Conservation (phyloP, 306 rosid genomes). For the Rubus parviflorus region DNA sequence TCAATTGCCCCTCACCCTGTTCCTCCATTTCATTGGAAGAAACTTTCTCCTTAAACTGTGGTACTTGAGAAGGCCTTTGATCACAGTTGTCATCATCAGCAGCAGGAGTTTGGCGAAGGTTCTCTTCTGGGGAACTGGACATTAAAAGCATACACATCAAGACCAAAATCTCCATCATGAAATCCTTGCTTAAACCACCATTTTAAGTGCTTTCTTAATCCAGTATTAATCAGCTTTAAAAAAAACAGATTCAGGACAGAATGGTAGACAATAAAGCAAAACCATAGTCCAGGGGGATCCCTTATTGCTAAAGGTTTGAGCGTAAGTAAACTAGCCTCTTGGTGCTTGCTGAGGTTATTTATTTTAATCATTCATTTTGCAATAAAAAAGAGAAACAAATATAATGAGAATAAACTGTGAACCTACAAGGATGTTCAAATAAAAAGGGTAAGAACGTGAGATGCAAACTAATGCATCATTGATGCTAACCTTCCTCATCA, state of each 20-base stretch:
- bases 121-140: constrained; percentile 81
- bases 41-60: constrained; percentile 51
- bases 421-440: background rate
- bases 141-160: constrained; percentile 12
- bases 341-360: background rate
- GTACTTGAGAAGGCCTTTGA: constrained; percentile 52
- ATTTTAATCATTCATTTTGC: background rate
- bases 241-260: background rate
- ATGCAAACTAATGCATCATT: background rate
- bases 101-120: constrained; percentile 47
- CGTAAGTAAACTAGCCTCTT: background rate
- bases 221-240: too few relatives aligned
- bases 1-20: constrained; percentile 33
- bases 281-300: background rate
- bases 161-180: background rate
- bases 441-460: background rate
- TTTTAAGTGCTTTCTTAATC: too few relatives aligned
- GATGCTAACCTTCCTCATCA: background rate
- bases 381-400: too few relatives aligned
- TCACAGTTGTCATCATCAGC: constrained; percentile 56
- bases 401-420: background rate
- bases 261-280: background rate
- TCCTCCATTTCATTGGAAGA: constrained; percentile 50
- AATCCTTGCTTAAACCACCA: constrained; percentile 3
- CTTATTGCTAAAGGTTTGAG: background rate